Conservation (phyloP, 208 protist genomes). For the Crithidia bombi region DNA sequence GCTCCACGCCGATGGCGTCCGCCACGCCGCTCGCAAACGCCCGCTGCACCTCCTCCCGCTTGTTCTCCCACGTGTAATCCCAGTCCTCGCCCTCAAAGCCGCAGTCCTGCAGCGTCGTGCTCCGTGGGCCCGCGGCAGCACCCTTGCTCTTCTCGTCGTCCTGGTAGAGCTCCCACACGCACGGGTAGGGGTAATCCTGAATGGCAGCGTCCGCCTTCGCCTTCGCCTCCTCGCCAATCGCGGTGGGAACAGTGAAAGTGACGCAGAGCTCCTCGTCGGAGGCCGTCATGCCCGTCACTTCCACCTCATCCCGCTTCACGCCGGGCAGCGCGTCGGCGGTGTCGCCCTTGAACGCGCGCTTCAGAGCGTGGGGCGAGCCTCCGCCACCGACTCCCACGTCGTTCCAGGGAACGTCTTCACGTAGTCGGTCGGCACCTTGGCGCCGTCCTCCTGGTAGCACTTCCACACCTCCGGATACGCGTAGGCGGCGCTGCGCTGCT, state of each 20-base stretch:
- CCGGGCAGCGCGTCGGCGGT: slow-evolving; percentile 40
- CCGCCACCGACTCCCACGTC: slow-evolving; percentile 35
- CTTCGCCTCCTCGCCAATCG: slow-evolving; percentile 23
- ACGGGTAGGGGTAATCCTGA: slow-evolving; percentile 37
- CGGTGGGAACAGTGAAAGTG: slow-evolving; percentile 19
- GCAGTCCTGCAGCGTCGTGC: slow-evolving; percentile 40
- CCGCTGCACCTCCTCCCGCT: slow-evolving; percentile 32
- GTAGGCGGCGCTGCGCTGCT: slow-evolving; percentile 35
- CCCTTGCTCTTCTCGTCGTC: slow-evolving; percentile 13
- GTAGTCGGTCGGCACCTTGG: slow-evolving; percentile 19
- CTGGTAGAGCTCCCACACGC: slow-evolving; percentile 43
- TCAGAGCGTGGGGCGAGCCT: slow-evolving; percentile 34
- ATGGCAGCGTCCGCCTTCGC: slow-evolving; percentile 32
- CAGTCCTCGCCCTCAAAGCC: slow-evolving; percentile 59
- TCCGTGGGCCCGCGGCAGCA: slow-evolving; percentile 8
- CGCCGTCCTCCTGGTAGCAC: slow-evolving; percentile 34
- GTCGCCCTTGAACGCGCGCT: slow-evolving; percentile 46
- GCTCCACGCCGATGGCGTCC: slow-evolving; percentile 36
- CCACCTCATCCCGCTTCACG: slow-evolving; percentile 17
- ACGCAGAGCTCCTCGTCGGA: slow-evolving; percentile 26
- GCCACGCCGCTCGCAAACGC: slow-evolving; percentile 44
- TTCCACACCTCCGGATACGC: slow-evolving; percentile 47
- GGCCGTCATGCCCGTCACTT: slow-evolving; percentile 19
- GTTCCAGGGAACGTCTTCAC: slow-evolving; percentile 41
- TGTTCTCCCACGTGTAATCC: slow-evolving; percentile 48